Base-by-base conservation (phyloP, 495 filamentous ascomycete species). In the Penicillium dipodomyicola region DNA sequence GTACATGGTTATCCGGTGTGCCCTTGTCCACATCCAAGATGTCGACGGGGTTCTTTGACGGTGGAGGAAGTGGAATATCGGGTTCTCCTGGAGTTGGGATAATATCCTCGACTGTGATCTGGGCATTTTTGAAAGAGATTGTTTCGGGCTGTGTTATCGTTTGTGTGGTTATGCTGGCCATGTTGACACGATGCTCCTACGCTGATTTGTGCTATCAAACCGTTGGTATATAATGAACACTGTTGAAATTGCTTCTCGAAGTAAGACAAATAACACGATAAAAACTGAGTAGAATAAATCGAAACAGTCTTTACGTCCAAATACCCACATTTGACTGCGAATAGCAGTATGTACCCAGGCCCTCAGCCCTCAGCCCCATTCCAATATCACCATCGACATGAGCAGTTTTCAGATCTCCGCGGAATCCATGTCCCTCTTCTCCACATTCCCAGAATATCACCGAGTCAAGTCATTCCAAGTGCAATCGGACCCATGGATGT, bases 1-100 rank as follows among this genome's bases (percentile, higher is more conserved):
- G 82, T n/a, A 96, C 89, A 78, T 94, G 90, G 45, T 72, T 74
- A 66, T 97, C 93, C 14, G 91, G 92, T 0, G 93, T 97, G 39
- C 86, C 85, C 53, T 87, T 76, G 64, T 97, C 93, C 63, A 89
- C 65, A 35, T 84, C 79, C 8, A 96, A 77, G 15, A 95, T 81
- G 39, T 81, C 73, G 42, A 79, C 85, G 14, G 84, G 86, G 33
- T 71, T 62, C 46, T 70, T 79, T 6, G 86, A 81, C n/a, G 77
- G 82, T 7, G 92, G 92, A 17, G 91, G 91, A 11, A 96, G 77
- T 5, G 89, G 85, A 50, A 87, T 71, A 48, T 78, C 74, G n/a
- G 69, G 54, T 37, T 77, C 67, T 40, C 64, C 60, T 10, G 65
- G 63, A 14, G 58, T 57, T 33, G 66, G 50, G 0, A 47, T 20